Base-by-base conservation (phyloP, 139 green algal genomes). In the Volvox africanus region DNA sequence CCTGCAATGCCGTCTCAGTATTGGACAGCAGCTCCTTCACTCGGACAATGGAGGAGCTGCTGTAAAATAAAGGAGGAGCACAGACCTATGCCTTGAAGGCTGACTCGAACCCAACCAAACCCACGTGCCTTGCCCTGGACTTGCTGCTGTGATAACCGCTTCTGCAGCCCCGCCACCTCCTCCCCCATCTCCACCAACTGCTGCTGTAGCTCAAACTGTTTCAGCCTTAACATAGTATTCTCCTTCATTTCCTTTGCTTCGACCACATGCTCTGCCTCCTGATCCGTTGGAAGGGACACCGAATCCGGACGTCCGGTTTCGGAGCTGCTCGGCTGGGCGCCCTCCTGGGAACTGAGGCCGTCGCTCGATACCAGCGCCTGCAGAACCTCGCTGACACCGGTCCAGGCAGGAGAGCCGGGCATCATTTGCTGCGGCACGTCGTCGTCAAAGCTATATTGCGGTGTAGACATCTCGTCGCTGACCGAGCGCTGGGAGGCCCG, bases 101-200 rank as follows among this genome's bases (percentile, higher is more conserved):
- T 9, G 44, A 55, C 44, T 55, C 44, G 44, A 55, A 55, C 44
- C 44, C 44, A 55, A 55, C 44, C 44, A 55, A 55, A 55, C 44
- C 44, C 44, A 55, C 44, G 44, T 55, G 44, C 44, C 44, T 55
- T 55, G 44, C 44, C 5, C 44, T 55, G 44, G 44, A 55, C 44
- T 35, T 81, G 75, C 75, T 81, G 75, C 75, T 61, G 30, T 24
- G 75, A 55, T 18, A 81, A 11, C 12, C 75, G 30, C 75, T 81
- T 35, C 75, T 81, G 75, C 75, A 81, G 32, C 32, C n/a, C 75
- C 75, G 75, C 75, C 75, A 81, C 75, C 75, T 81, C 75, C 32
- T 19, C 75, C 75, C 75, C 75, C 30, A 81, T 33, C 75, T 81
- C 75, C 75, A 81, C 32, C 30, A 81, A 35, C 75, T 55, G 75